A percentile compares a stretch with the other conserved stretches of the same genome.
phyloP scores from a whole-genome alignment of 768 basidiomycete species.

The Boletus rubropictus region DNA sequence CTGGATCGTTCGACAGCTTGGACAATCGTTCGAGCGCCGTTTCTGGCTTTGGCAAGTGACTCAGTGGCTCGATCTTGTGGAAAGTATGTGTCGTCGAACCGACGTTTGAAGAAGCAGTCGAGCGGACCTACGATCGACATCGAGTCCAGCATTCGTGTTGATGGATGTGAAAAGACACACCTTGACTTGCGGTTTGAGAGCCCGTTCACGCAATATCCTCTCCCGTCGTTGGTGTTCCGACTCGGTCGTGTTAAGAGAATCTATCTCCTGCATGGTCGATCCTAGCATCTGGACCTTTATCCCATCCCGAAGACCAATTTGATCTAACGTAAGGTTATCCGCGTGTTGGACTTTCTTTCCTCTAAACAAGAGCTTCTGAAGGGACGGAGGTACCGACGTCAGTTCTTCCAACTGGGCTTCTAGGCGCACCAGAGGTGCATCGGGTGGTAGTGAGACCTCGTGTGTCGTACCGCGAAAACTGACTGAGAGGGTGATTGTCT shows the following conservation, averaged over 20 bases:
- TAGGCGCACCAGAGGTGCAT: constrained; percentile 48
- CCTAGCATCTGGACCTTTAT: constrained; percentile 68
- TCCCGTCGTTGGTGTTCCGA: constrained; percentile 53
- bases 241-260: constrained; percentile 50
- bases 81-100: constrained; percentile 50
- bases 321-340: constrained; percentile 31
- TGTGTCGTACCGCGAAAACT: constrained; percentile 46
- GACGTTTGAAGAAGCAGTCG: constrained; percentile 40
- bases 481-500: constrained; percentile 26
- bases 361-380: constrained; percentile 71
- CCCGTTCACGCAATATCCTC: constrained; percentile 53
- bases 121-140: constrained; percentile 43
- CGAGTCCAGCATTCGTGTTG: neutral
- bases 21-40: constrained; percentile 50
- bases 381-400: constrained; percentile 55
- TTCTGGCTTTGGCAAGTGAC: constrained; percentile 59
- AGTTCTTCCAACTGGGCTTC: constrained; percentile 52
- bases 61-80: constrained; percentile 56
- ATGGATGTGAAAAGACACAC: constrained; percentile 30
- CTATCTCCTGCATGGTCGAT: constrained; percentile 53
- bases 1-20: constrained; percentile 63
- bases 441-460: constrained; percentile 42
- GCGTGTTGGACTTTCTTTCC: constrained; percentile 46
- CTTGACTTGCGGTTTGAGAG: constrained; percentile 52
- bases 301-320: constrained; percentile 59